Evolutionary conservation across 495 filamentous ascomycete species (phyloP).

Genomic region (Tetracladium marchalianum): DNA sequence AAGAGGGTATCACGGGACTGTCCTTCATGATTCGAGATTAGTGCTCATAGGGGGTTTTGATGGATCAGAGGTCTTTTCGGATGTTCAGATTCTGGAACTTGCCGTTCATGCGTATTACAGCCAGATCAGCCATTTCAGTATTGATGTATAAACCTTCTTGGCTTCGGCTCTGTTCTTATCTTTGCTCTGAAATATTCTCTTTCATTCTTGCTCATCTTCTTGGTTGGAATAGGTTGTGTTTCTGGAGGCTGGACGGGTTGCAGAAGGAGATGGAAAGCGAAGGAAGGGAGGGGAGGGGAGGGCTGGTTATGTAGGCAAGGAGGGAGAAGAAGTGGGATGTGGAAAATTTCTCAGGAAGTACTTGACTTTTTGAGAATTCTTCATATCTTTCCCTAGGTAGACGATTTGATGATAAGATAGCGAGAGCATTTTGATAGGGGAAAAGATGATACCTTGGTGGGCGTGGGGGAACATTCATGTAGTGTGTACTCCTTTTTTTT

Average conservation of each 20-base stretch:
- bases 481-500: too few species aligned
- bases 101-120: constrained; percentile 58
- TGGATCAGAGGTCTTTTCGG: constrained; percentile 51
- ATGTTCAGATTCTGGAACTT: constrained; percentile 53
- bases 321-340: not conserved
- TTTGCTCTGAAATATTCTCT: not conserved
- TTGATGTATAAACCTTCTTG: constrained; percentile 42
- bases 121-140: constrained; percentile 57
- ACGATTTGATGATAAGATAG: too few species aligned
- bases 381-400: too few species aligned
- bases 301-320: too few species aligned
- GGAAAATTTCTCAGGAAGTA: too few species aligned
- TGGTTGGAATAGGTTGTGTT: not conserved
- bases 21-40: constrained; percentile 50
- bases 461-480: too few species aligned
- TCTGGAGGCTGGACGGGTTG: too few species aligned
- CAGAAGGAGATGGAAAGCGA: too few species aligned
- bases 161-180: not conserved
- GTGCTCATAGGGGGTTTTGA: constrained; percentile 55
- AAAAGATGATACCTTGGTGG: too few species aligned
- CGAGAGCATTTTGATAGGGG: too few species aligned
- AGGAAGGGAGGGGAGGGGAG: too few species aligned
- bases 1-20: constrained; percentile 52
- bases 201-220: not conserved
- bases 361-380: too few species aligned